Conservation (phyloP, 2,329 filamentous ascomycete species). For the Fusarium incarnatum region DNA sequence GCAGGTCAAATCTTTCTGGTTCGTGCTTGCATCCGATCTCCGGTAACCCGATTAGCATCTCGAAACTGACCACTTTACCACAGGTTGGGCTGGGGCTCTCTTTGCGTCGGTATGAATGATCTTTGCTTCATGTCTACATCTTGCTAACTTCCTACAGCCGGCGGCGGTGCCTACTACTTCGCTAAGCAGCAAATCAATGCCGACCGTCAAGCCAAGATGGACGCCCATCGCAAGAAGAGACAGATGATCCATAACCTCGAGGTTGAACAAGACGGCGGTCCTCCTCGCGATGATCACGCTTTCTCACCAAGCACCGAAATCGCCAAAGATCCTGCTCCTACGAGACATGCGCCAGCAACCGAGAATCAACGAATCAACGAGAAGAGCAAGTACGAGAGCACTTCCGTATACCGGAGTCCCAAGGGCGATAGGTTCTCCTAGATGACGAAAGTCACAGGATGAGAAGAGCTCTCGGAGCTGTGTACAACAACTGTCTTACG, state of each 20-base stretch:
- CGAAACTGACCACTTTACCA: slow-evolving; percentile 19
- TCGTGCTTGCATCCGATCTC: slow-evolving; percentile 44
- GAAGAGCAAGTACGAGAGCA: slow-evolving; percentile 92
- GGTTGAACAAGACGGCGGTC: slow-evolving; percentile 54
- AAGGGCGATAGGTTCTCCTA: slow-evolving; percentile 89
- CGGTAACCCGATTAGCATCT: slow-evolving; percentile 7
- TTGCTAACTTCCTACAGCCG: slow-evolving; percentile 66
- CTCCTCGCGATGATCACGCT: slow-evolving; percentile 68
- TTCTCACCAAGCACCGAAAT: slow-evolving; percentile 78
- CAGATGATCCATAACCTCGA: slow-evolving; percentile 68
- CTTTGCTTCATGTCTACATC: not conserved
- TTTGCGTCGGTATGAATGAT: slow-evolving; percentile 77
- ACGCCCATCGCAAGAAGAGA: slow-evolving; percentile 74
- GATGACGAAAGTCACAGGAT: not conserved
- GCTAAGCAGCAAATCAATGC: slow-evolving; percentile 95
- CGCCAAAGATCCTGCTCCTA: slow-evolving; percentile 84
- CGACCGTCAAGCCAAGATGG: slow-evolving; percentile 79
- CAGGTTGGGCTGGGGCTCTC: slow-evolving; percentile 91
- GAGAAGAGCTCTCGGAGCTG: slow-evolving; percentile 27
- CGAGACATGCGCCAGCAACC: slow-evolving; percentile 80
- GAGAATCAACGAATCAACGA: slow-evolving; percentile 74
- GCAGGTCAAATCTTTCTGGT: slow-evolving; percentile 76
- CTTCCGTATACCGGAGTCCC: slow-evolving; percentile 77
- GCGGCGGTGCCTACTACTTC: slow-evolving; percentile 93
- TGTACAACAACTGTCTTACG: slow-evolving; percentile 41